Percentiles rank a stretch among this genome's conserved stretches.
Conservation (phyloP, 345 rosid genomes). For the Eucalyptus melliodora region DNA sequence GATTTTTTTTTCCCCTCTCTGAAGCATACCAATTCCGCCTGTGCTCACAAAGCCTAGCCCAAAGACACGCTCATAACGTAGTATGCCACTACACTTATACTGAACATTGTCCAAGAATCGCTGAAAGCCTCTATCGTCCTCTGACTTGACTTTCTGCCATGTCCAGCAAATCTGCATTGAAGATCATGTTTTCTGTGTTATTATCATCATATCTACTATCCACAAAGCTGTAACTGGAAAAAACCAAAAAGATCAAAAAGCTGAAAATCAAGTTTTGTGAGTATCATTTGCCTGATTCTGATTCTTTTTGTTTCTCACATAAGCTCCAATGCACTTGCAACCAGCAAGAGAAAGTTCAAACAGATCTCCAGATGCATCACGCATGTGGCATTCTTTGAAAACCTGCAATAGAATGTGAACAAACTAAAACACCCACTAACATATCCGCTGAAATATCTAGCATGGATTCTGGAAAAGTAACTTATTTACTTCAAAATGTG, state of each 20-base stretch:
- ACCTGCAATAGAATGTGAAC: slow-evolving; percentile 23
- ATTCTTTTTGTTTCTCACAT: slow-evolving; percentile 85
- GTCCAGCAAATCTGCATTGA: slow-evolving; percentile 86
- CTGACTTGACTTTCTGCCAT: slow-evolving; percentile 74
- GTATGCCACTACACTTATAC: slow-evolving; percentile 71
- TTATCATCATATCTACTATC: background rate
- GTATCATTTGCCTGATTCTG: slow-evolving; percentile 70
- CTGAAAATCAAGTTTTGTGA: background rate
- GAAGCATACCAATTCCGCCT: slow-evolving; percentile 74
- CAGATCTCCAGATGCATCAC: slow-evolving; percentile 47
- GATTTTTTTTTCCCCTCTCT: background rate
- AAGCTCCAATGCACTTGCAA: slow-evolving; percentile 95
- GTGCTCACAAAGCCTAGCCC: slow-evolving; percentile 95
- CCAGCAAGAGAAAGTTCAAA: slow-evolving; percentile 75
- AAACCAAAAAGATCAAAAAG: background rate
- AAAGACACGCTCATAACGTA: slow-evolving; percentile 90
- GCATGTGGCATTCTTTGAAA: slow-evolving; percentile 61
- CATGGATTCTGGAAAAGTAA: background rate
- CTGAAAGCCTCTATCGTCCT: slow-evolving; percentile 86
- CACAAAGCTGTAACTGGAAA: background rate
- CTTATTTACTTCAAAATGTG: background rate
- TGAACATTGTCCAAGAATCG: slow-evolving; percentile 92
- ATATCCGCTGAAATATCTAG: background rate
- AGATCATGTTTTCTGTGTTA: background rate
- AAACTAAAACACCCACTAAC: background rate